phyloP scores from a whole-genome alignment of 805 yeast species.

The Nakazawaea pomicola region DNA sequence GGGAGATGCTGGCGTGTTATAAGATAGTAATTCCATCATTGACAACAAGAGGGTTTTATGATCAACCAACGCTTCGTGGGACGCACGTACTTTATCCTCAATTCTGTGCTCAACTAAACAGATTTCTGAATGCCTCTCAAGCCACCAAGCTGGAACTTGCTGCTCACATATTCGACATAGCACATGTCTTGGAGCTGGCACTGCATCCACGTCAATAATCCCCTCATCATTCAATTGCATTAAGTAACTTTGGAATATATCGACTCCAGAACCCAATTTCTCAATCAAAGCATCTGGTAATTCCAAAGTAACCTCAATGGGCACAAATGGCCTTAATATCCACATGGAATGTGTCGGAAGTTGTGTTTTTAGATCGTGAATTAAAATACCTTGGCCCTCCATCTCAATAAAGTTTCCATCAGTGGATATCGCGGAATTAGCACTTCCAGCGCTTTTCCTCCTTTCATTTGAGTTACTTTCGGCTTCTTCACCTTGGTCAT shows the following conservation, averaged over 20 bases:
- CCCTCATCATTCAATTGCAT: conserved; percentile 58
- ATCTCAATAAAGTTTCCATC: conserved; percentile 64
- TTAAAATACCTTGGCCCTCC: conserved; percentile 91
- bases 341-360: conserved; percentile 85
- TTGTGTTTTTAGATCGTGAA: conserved; percentile 53
- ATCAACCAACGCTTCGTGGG: conserved; percentile 74
- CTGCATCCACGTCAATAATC: conserved; percentile 52
- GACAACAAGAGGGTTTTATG: conserved; percentile 49
- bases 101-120: conserved; percentile 83
- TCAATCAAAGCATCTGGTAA: conserved; percentile 68
- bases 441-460: conserved; percentile 17
- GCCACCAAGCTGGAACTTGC: conserved; percentile 92
- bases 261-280: conserved; percentile 84
- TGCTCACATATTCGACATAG: conserved; percentile 92
- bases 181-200: conserved; percentile 78
- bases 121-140: conserved; percentile 84
- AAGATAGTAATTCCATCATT: conserved; percentile 36
- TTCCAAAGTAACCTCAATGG: conserved; percentile 58
- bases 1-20: conserved; percentile 13
- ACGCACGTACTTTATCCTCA: conserved; percentile 66
- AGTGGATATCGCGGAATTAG: conserved; percentile 37
- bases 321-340: conserved; percentile 77
- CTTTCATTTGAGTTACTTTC: conserved; percentile 6
- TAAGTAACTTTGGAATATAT: conserved; percentile 72
- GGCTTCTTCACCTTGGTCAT: conserved; percentile 2